phyloP scores from a whole-genome alignment of 345 rosid genomes.

The Durio zibethinus region DNA sequence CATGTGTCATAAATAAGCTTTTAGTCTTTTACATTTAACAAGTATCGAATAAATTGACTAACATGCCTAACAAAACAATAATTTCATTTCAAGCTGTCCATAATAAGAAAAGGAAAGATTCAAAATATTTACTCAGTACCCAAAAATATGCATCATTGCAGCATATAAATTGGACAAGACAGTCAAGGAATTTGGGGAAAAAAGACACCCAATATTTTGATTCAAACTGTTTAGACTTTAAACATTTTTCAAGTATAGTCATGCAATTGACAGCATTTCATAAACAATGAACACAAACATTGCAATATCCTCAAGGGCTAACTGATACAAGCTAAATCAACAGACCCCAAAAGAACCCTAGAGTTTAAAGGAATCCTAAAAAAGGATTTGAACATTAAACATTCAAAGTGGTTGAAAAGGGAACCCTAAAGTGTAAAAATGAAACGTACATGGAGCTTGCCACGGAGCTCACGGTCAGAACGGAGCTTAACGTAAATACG shows the following conservation, averaged over 20 bases:
- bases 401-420: not conserved
- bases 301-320: not conserved
- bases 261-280: not conserved
- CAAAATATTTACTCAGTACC: not conserved
- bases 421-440: not conserved
- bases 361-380: not conserved
- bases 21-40: not conserved
- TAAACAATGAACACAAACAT: not conserved
- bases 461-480: conserved; percentile 98
- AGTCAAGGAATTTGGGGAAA: not conserved
- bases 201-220: not conserved
- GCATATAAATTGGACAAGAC: not conserved
- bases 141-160: not conserved
- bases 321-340: not conserved
- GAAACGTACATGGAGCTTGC: conserved; percentile 82
- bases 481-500: conserved; percentile 99
- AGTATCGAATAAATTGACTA: not conserved
- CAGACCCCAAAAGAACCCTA: not conserved
- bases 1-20: not conserved
- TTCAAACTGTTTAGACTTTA: not conserved
- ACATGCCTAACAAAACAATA: not conserved
- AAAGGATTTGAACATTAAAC: not conserved
- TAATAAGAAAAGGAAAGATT: not conserved
- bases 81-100: not conserved
- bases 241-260: not conserved